phyloP scores from a whole-genome alignment of 345 rosid species.

The Euphorbia pulcherrima region DNA sequence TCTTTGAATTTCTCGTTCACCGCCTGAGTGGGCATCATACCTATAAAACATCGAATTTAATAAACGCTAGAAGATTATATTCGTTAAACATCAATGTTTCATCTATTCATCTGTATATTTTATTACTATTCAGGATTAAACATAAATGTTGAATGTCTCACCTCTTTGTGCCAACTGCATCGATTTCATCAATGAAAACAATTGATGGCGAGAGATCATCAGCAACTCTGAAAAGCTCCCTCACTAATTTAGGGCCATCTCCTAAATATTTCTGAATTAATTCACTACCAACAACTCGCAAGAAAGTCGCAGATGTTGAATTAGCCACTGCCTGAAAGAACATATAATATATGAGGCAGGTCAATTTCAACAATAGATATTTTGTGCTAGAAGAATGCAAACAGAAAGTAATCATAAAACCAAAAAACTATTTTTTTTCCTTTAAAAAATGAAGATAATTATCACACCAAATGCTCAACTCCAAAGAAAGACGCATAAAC shows the following conservation, averaged over 20 bases:
- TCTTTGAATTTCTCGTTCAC: slow-evolving; percentile 97
- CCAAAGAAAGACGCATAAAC: not conserved
- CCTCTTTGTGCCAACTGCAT: slow-evolving; percentile 98
- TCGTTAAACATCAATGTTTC: too few relatives aligned
- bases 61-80: not conserved
- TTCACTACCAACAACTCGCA: slow-evolving; percentile 96
- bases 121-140: not conserved
- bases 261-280: slow-evolving; percentile 94
- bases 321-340: slow-evolving; percentile 82
- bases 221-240: slow-evolving; percentile 94
- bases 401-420: not conserved
- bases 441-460: too few relatives aligned
- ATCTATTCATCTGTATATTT: too few relatives aligned
- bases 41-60: slow-evolving; percentile 25
- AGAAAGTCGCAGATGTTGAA: slow-evolving; percentile 95
- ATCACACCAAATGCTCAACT: too few relatives aligned
- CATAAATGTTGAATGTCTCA: slow-evolving; percentile 22
- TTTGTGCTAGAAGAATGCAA: not conserved
- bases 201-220: slow-evolving; percentile 94
- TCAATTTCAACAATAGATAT: not conserved
- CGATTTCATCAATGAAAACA: slow-evolving; percentile 95
- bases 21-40: slow-evolving; percentile 95
- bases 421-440: too few relatives aligned
- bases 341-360: not conserved
- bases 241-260: slow-evolving; percentile 92